These are phyloP conservation scores for Omphalotus guepiniiformis DNA, from an alignment of 768 basidiomycete species.

Conservation along the genomic window DNA sequence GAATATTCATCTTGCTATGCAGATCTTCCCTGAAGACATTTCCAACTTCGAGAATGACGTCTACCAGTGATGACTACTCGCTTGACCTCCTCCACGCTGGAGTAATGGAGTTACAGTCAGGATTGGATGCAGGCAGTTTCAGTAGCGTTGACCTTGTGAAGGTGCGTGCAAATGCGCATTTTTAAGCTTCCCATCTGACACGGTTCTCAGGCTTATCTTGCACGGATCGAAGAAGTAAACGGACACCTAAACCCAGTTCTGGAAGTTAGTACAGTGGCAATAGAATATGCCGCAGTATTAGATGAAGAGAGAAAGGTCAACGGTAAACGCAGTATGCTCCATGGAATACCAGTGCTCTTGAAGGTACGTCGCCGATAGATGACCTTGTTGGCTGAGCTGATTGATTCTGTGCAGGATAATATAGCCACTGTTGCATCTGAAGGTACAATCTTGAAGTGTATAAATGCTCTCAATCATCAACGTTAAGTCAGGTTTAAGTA, in stretches of 20 bases:
- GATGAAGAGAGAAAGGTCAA: slow-evolving; percentile 38
- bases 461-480: background rate
- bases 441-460: slow-evolving; percentile 12
- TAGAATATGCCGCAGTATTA: slow-evolving; percentile 45
- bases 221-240: slow-evolving; percentile 69
- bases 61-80: no score
- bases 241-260: slow-evolving; percentile 53
- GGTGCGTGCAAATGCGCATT: slow-evolving; percentile 15
- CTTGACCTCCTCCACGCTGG: slow-evolving; percentile 40
- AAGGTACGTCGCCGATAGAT: slow-evolving; percentile 29
- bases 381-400: background rate
- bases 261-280: slow-evolving; percentile 51
- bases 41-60: no score
- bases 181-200: background rate
- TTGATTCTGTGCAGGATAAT: slow-evolving; percentile 15
- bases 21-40: no score
- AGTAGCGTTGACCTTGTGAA: slow-evolving; percentile 38
- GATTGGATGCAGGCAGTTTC: slow-evolving; percentile 30
- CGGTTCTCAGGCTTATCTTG: slow-evolving; percentile 51
- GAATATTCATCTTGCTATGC: no score
- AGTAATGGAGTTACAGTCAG: slow-evolving; percentile 32
- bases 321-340: slow-evolving; percentile 44
- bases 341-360: slow-evolving; percentile 51
- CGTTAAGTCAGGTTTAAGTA: slow-evolving; percentile 30
- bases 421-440: slow-evolving; percentile 27